Conservation (phyloP, 176 grass and related monocot genomes). For the Lolium multiflorum region DNA sequence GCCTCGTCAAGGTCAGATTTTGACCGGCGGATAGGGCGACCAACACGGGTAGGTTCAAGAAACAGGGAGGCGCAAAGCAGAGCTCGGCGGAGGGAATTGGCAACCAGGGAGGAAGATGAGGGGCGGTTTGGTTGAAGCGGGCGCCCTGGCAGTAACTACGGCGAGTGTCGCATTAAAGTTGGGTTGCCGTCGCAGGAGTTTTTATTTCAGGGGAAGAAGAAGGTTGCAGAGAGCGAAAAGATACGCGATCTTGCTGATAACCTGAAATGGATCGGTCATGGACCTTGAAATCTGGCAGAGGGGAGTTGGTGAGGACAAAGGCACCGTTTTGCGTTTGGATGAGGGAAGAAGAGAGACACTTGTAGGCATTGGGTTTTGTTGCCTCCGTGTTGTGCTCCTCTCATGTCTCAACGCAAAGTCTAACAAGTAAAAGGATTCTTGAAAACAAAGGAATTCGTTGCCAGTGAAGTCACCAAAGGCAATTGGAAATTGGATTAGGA, state of each 20-base stretch:
- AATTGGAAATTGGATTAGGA: slow-evolving; percentile 15
- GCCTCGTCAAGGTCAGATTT: slow-evolving; percentile 28
- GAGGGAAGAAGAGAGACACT: background rate
- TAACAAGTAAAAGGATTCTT: background rate
- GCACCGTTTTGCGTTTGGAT: slow-evolving; percentile 52
- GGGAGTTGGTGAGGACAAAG: slow-evolving; percentile 41
- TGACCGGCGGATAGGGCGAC: background rate
- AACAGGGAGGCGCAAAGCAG: slow-evolving; percentile 28
- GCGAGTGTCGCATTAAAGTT: slow-evolving; percentile 44
- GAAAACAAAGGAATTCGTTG: background rate
- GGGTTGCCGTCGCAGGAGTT: background rate
- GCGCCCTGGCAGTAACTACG: slow-evolving; percentile 37
- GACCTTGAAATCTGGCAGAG: slow-evolving; percentile 42
- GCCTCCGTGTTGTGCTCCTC: background rate
- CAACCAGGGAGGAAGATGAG: background rate
- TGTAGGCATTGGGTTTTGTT: background rate
- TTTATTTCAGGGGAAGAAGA: background rate
- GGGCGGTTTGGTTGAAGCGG: slow-evolving; percentile 25
- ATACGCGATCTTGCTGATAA: background rate
- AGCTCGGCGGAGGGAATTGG: slow-evolving; percentile 30
- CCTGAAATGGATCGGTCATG: slow-evolving; percentile 29
- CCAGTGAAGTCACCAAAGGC: background rate
- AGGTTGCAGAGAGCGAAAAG: background rate
- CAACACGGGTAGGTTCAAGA: background rate
- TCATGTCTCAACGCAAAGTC: background rate